These are phyloP conservation scores for Vitis hybrid DNA, from an alignment of 177 flowering plant species.

Conservation along the genomic window DNA sequence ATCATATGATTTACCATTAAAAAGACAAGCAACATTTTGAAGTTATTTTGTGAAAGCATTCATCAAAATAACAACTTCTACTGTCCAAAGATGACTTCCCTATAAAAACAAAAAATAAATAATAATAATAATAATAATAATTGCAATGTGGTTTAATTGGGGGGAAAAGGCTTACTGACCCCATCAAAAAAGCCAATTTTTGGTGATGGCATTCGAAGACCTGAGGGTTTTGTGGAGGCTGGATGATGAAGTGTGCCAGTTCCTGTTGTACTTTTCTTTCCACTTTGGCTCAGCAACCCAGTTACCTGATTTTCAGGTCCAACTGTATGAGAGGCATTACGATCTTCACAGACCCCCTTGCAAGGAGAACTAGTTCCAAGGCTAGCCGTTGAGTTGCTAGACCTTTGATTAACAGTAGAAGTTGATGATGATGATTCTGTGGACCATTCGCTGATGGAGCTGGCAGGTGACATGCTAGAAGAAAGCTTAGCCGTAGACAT, in stretches of 20 bases:
- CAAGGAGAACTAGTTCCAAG: slow-evolving; percentile 24
- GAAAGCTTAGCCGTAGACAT: slow-evolving; percentile 35
- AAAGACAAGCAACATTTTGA: no score
- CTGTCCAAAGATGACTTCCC: neutral
- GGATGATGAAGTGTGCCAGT: slow-evolving; percentile 22
- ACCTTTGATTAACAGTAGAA: slow-evolving; percentile 40
- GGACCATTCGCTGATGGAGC: slow-evolving; percentile 74
- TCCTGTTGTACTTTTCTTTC: slow-evolving; percentile 18
- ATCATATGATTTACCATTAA: neutral
- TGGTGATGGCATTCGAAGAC: slow-evolving; percentile 85
- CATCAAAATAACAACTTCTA: neutral
- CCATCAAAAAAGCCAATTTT: slow-evolving; percentile 90
- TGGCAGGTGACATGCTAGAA: slow-evolving; percentile 56
- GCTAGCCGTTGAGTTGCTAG: slow-evolving; percentile 30
- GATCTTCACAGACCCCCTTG: slow-evolving; percentile 11
- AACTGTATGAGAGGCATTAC: slow-evolving; percentile 18
- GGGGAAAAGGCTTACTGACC: slow-evolving; percentile 41
- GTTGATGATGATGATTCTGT: slow-evolving; percentile 60
- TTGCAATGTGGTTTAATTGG: no score
- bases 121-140: no score
- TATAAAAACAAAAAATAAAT: neutral
- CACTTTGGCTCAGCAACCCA: slow-evolving; percentile 16
- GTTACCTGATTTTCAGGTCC: slow-evolving; percentile 11
- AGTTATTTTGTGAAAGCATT: neutral
- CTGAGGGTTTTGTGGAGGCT: slow-evolving; percentile 54